Base-by-base conservation (phyloP, 768 basidiomycete species). In the Leucogyrophana mollusca region DNA sequence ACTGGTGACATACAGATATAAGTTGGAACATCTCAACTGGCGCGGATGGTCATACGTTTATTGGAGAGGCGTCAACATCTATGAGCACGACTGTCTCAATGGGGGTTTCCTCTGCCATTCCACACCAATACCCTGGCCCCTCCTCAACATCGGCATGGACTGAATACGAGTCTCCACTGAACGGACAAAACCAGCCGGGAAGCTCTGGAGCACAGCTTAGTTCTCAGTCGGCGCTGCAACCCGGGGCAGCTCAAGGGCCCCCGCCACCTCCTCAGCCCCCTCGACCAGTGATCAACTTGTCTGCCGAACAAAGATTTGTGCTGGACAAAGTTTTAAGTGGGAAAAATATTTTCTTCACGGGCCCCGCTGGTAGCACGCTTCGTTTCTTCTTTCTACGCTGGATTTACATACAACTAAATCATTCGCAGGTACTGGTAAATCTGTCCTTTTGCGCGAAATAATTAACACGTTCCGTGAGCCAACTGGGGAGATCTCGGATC, bases 341-440 rank as follows among this genome's bases (percentile, higher is more conserved):
- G 1, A 62, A 73, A 50, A 86, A 74, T 49, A 73, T 87, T 22
- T 88, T 90, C 67, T 88, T 88, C 61, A 88, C 85, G 2, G 87
- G 87, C 17, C 77, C 82, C 46, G 87, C 87, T 46, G 83, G 86
- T 85, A 47, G 43, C 40, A n/a, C 18, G 2, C 25, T 39, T 48
- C 27, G n/a, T 17, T 38, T 35, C 24, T 27, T 37, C 25, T 1
- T 27, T 9, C 23, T 21, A n/a, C 43, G 30, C 18, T 24, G 13
- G n/a, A 10, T 22, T 21, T 16, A 8, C 35, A 45, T n/a, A 47
- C 36, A 23, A 32, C 27, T 8, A 9, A 10, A 22, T 48, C 17
- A 16, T 51, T 48, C 21, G 9, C 40, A 77, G 79, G 78, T 9
- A 88, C 87, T 3, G 86, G 87, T 25, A 89, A 89, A 62, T 87